Percentiles rank a stretch among this genome's conserved stretches.
Conservation (phyloP, 495 filamentous ascomycete species). For the Aspergillus cavernicola region DNA sequence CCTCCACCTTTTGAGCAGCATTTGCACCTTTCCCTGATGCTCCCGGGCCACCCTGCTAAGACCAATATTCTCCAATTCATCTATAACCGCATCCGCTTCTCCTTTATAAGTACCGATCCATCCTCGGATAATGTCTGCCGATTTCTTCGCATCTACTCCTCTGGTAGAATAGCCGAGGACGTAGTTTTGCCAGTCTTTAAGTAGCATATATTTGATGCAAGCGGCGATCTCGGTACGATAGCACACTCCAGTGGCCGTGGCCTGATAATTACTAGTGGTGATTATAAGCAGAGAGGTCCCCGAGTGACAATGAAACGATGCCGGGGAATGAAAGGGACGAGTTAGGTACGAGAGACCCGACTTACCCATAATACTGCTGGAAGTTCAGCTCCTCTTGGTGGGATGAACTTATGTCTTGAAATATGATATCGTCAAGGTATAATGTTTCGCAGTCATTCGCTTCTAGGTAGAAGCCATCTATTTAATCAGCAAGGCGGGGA, state of each 20-base stretch:
- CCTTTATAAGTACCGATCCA: constrained; percentile 38
- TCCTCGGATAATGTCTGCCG: constrained; percentile 31
- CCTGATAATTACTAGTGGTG: constrained; percentile 52
- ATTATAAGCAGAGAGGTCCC: constrained; percentile 9
- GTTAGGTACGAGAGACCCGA: background rate
- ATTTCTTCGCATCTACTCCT: constrained; percentile 31
- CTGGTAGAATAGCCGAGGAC: constrained; percentile 36
- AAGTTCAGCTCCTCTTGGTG: constrained; percentile 51
- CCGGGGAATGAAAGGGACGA: too few relatives aligned
- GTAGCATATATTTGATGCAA: constrained; percentile 46
- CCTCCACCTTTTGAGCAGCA: constrained; percentile 46
- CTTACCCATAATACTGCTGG: constrained; percentile 59
- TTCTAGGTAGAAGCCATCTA: constrained; percentile 70
- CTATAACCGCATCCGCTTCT: constrained; percentile 36
- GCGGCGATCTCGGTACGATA: constrained; percentile 71
- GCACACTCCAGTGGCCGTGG: constrained; percentile 59
- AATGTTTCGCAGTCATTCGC: constrained; percentile 65
- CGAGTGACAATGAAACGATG: background rate
- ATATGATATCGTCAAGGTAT: constrained; percentile 63
- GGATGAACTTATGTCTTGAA: constrained; percentile 44
- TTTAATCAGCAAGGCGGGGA: background rate
- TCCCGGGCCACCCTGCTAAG: constrained; percentile 20
- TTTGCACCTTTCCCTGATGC: constrained; percentile 27
- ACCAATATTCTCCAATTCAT: constrained; percentile 29
- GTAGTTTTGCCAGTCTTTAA: constrained; percentile 44